Evolutionary conservation across 164 flowering plant species (phyloP), one percentile per base, ranked within the genome.

Genomic region (Vitis labrusca): DNA sequence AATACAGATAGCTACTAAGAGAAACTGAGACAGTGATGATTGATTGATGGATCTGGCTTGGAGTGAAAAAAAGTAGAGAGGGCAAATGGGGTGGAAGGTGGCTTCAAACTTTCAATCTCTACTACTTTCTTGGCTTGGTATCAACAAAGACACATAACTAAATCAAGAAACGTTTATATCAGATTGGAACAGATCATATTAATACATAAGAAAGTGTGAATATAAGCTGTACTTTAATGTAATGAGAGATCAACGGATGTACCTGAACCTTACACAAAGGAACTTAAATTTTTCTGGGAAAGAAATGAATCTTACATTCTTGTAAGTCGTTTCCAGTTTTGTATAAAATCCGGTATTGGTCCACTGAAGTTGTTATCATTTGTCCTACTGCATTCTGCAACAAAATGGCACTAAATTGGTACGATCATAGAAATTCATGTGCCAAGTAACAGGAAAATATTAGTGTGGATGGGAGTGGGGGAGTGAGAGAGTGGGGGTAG

Each of bases 321-420:
- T 5, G 47, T 50, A 19, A 89, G 86, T 37, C 74, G 67, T 65
- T 59, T 78, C 93, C 93, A 89, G 65, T 79, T 83, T 61, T 77
- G 80, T 65, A 89, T 80, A 67, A 71, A 83, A n/a, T 71, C 82
- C 12, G 93, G 93, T 65, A 89, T 82, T 9, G 61, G 74, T 67
- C 91, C 93, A 55, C 65, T 78, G 74, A 89, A 77, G 76, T 78
- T 78, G 81, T 85, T 86, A 66, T 83, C 89, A 58, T 79, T 86
- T 73, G 86, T 81, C 82, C 90, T 76, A 74, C 93, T 88, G 88
- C 82, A 79, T 63, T 19, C 8, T 5, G 60, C 50, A 57, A 66
- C 17, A 51, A 30, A 37, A 37, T 37, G 44, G 5, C 44, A 37
- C 44, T 37, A 0, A 37, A 37, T 37, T 37, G 44, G 44, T 37